A percentile compares a stretch with the other conserved stretches of the same genome.
These are phyloP conservation scores for Mycosarcoma mackinlayi DNA, from an alignment of 1,284 basidiomycete species.

Conservation along the genomic window DNA sequence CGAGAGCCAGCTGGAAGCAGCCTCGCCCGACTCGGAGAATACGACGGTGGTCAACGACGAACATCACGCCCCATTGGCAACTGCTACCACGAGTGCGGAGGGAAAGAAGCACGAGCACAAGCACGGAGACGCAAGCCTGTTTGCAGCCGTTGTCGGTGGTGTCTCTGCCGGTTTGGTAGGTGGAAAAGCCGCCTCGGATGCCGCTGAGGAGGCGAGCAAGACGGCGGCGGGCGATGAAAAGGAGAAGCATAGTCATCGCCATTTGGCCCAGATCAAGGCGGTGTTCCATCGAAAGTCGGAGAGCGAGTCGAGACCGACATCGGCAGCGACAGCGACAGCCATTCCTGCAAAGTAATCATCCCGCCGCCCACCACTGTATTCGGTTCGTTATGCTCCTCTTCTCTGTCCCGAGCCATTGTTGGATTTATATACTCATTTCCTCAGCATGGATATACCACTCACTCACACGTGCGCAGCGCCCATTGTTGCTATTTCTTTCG, in stretches of 20 bases:
- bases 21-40: slow-evolving; percentile 32
- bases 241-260: slow-evolving; percentile 27
- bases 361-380: no score
- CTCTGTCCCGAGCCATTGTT: neutral
- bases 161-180: slow-evolving; percentile 23
- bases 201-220: slow-evolving; percentile 10
- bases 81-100: neutral
- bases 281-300: slow-evolving; percentile 8
- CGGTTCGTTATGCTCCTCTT: no score
- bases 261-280: slow-evolving; percentile 21
- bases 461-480: no score
- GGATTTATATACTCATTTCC: neutral
- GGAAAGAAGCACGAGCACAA: slow-evolving; percentile 16
- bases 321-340: neutral
- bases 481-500: no score
- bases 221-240: slow-evolving; percentile 11
- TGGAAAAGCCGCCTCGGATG: slow-evolving; percentile 22
- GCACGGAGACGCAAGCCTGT: slow-evolving; percentile 34
- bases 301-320: neutral
- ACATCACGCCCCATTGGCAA: neutral
- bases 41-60: slow-evolving; percentile 23
- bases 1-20: slow-evolving; percentile 4
- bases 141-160: slow-evolving; percentile 37
- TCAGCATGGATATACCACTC: slow-evolving; percentile 7
- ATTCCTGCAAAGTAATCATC: no score